Percentiles rank a stretch among this genome's conserved stretches.
phyloP scores from a whole-genome alignment of 495 filamentous ascomycete species.

The Talaromyces ruber region DNA sequence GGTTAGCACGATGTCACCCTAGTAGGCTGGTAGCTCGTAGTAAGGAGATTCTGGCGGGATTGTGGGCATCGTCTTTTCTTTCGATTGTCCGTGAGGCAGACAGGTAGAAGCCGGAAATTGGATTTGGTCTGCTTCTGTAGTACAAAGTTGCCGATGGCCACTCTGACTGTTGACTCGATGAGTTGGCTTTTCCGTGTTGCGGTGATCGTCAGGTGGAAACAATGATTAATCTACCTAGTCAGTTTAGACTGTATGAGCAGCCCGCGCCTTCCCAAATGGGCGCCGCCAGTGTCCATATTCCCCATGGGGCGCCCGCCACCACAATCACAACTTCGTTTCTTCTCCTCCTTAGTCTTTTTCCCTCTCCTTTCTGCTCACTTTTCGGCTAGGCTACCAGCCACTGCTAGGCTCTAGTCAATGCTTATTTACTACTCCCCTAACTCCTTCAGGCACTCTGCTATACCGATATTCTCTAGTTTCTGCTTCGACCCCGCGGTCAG shows the following conservation, averaged over 20 bases:
- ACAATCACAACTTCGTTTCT: no score
- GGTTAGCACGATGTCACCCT: conserved; percentile 4
- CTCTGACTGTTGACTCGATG: not conserved
- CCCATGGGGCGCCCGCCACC: not conserved
- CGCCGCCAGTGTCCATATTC: not conserved
- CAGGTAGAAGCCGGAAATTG: not conserved
- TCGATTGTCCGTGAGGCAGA: not conserved
- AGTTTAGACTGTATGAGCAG: not conserved
- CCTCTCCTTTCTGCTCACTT: not conserved
- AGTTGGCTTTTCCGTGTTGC: not conserved
- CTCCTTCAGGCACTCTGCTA: not conserved
- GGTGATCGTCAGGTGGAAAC: not conserved
- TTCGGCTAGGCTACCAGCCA: no score
- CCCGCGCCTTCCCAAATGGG: not conserved
- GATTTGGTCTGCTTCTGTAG: not conserved
- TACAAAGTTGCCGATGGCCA: no score
- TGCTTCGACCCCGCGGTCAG: not conserved
- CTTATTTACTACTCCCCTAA: not conserved
- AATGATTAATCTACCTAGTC: not conserved
- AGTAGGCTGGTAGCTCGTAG: not conserved
- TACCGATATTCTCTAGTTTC: not conserved
- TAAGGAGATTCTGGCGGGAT: not conserved
- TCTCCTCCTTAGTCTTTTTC: not conserved
- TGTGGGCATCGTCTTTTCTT: not conserved
- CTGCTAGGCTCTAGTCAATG: not conserved